A percentile compares a stretch with the other conserved stretches of the same genome.
Evolutionary conservation across 1,139 yeast species (phyloP).

Genomic region (Meyerozyma smithsonii): DNA sequence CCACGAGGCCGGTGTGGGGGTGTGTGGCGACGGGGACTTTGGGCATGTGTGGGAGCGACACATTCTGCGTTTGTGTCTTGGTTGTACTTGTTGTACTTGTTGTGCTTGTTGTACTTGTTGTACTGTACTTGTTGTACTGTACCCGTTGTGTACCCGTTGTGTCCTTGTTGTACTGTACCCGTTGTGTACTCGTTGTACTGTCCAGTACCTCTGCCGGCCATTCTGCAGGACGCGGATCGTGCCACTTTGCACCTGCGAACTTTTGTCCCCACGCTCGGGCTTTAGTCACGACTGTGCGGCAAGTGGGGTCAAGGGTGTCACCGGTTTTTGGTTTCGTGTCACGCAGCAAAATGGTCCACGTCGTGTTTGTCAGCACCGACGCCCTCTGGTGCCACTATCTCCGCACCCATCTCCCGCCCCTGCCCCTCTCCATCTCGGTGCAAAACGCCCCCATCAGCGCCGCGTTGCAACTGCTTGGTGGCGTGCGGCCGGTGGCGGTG

Average conservation of each 20-base stretch:
- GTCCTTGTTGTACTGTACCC: too few species aligned
- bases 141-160: too few species aligned
- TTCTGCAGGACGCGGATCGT: neutral
- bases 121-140: too few species aligned
- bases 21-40: slow-evolving; percentile 5
- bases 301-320: neutral
- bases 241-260: neutral
- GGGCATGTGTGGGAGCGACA: too few species aligned
- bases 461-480: slow-evolving; percentile 4
- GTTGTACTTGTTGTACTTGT: too few species aligned
- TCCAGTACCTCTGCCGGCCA: neutral
- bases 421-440: neutral
- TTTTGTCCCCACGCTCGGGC: neutral
- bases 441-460: slow-evolving; percentile 4
- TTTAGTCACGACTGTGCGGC: neutral
- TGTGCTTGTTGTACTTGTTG: too few species aligned
- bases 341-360: neutral
- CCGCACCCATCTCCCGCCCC: neutral
- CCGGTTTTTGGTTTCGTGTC: neutral
- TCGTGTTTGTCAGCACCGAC: slow-evolving; percentile 1
- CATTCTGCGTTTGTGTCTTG: too few species aligned
- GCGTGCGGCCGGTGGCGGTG: slow-evolving; percentile 10
- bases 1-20: slow-evolving; percentile 4
- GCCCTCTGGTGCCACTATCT: neutral
- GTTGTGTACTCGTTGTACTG: too few species aligned